Evolutionary conservation across 2,329 filamentous ascomycete species (phyloP), one percentile per base, ranked within the genome.

Genomic region (Penicillium sp.): DNA sequence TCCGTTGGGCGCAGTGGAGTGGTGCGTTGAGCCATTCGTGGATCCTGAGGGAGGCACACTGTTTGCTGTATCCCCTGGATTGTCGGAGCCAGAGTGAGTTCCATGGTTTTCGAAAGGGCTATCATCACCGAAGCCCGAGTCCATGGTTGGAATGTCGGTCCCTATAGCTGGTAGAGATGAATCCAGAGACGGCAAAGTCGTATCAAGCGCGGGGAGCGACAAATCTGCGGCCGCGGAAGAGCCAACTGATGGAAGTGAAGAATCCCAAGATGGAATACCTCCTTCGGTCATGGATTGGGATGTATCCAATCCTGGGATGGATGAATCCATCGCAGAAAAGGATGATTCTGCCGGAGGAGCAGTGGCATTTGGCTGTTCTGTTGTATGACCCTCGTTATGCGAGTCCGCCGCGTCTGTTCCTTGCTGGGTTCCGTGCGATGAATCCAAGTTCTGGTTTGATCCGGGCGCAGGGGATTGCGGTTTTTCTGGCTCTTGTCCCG

Each of bases 1-100:
- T 32, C 69, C 66, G 42, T 70, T 72, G 34, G 68, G 66, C 12
- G 64, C 57, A 38, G 67, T 62, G 11, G 70, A 67, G 47, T 70
- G 70, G 46, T 69, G 59, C 43, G 56, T 67, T 49, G 57, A 64
- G 46, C 50, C 64, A 58, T 62, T 52, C 16, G 41, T 65, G 20
- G 50, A 45, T n/a, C 44, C 46, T 4, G 44, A 32, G 11, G 56
- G 57, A 16, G 52, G 51, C 27, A 44, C 35, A 10, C 54, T 51
- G 39, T 52, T 44, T 9, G 51, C 48, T 15, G 43, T 38, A 9
- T 45, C 43, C 23, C 45, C 35, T 15, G 44, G 18, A n/a, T 27
- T 27, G 10, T 13, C 25, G 16, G 43, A 32, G 10, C 41, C 44
- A 10, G 39, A 23, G 22, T 44, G 41, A 25, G 45, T 29, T 37